Percentiles rank a stretch among this genome's conserved stretches.
Conservation (phyloP, 1,284 basidiomycete genomes). For the Cryptococcus deneoformans region DNA sequence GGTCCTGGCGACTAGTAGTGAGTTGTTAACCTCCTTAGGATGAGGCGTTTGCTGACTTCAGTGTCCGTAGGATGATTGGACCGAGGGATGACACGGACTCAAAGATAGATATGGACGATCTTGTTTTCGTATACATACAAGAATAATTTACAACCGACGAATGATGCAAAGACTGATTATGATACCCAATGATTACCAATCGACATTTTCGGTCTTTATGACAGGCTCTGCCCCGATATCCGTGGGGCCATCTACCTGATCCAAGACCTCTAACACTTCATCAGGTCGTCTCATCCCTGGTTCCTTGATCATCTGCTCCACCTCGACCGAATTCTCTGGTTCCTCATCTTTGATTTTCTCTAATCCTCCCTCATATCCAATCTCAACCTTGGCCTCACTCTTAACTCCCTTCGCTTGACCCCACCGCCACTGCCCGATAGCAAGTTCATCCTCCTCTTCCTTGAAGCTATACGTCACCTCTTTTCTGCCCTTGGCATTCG, state of each 20-base stretch:
- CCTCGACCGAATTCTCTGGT: slow-evolving; percentile 6
- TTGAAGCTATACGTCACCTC: slow-evolving; percentile 52
- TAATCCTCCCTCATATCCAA: slow-evolving; percentile 10
- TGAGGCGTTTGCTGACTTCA: too few relatives aligned
- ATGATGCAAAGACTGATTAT: background rate
- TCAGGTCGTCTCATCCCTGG: slow-evolving; percentile 15
- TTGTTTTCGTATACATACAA: background rate
- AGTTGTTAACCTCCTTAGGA: too few relatives aligned
- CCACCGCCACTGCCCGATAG: background rate
- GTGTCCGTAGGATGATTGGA: too few relatives aligned
- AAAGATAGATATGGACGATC: background rate
- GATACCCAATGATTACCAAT: background rate
- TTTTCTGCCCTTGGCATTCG: slow-evolving; percentile 41
- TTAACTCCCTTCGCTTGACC: slow-evolving; percentile 5
- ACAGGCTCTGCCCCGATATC: slow-evolving; percentile 11
- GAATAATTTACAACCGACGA: background rate
- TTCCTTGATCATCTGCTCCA: slow-evolving; percentile 10
- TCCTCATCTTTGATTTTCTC: slow-evolving; percentile 11
- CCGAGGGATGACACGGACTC: too few relatives aligned
- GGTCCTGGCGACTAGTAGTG: background rate
- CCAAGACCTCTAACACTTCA: slow-evolving; percentile 21
- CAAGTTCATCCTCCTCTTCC: slow-evolving; percentile 50
- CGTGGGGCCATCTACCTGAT: slow-evolving; percentile 21
- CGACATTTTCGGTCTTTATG: background rate
- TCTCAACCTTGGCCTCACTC: slow-evolving; percentile 21